Base-by-base conservation (phyloP, 192 early-diverging fungal species). In the Coemansia sp. region DNA sequence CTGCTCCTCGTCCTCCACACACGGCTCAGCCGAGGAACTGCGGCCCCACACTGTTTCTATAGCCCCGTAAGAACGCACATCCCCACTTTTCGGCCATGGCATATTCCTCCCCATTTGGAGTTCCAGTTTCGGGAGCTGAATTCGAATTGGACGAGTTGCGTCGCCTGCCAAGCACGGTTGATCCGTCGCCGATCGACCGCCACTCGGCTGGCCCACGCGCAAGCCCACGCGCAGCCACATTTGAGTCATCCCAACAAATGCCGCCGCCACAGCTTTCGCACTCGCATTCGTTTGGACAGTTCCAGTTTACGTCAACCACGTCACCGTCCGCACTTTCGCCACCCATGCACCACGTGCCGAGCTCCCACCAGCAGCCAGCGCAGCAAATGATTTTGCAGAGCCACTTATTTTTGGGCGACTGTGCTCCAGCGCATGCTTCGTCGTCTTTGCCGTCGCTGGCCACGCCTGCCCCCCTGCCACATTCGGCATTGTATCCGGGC, bases 61-160 rank as follows among this genome's bases (percentile, higher is more conserved):
- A 33, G 55, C 29, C 55, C 29, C 34, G 33, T 29, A 51, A 57
- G 63, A 44, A 33, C 18, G 18, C 57, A 16, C 24, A 29, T 11
- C 51, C 52, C 49, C 54, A 43, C 20, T 51, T 22, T 31, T 57
- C 31, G 36, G 57, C 47, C 52, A 65, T 65, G 70, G 22, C 66
- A 41, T 68, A 55, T 42, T 57, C 68, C 42, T 44, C 73, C n/a
- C 42, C 73, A 6, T 74, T 68, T 65, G 60, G 52, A 24, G 46
- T 55, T 43, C 61, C 67, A 13, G 67, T 61, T 12, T 36, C 60
- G 15, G 44, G 59, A 31, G 36, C 52, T 42, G 67, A 75, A 68
- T 65, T 75, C 44, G 64, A 75, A 68, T 70, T 75, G 49, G 73
- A 55, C 33, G 73, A 70, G 40, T 46, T 70, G 36, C 67, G 54